Conservation (phyloP, 768 basidiomycete genomes). For the Lentinus tigrinus region DNA sequence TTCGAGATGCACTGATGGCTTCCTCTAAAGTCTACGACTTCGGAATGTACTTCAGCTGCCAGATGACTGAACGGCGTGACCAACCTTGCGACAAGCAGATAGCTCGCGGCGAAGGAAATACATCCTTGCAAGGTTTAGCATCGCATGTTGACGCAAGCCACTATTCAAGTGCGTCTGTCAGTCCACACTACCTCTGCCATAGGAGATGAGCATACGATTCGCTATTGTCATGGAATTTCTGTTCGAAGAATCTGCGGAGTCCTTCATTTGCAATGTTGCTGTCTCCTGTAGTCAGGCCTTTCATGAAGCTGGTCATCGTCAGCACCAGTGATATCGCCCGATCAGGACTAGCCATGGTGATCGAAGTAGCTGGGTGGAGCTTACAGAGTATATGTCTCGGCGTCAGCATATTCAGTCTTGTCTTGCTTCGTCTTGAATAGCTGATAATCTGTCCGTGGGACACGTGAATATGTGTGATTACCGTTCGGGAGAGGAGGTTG, state of each 20-base stretch:
- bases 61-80: not conserved
- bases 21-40: constrained; percentile 61
- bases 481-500: not conserved
- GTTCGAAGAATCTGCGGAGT: constrained; percentile 79
- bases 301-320: constrained; percentile 56
- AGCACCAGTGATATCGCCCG: not conserved
- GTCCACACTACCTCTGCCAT: not conserved
- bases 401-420: constrained; percentile 62
- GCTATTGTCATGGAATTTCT: constrained; percentile 75
- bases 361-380: not conserved
- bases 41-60: not conserved
- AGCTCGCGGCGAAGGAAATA: constrained; percentile 72
- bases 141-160: constrained; percentile 75
- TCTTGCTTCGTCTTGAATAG: constrained; percentile 67
- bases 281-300: constrained; percentile 63
- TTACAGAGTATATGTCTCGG: constrained; percentile 60
- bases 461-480: not conserved
- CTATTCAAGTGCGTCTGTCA: constrained; percentile 35
- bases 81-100: constrained; percentile 66
- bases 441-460: constrained; percentile 36
- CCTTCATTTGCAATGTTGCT: constrained; percentile 68
- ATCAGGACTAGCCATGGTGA: not conserved
- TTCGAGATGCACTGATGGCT: constrained; percentile 76
- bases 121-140: constrained; percentile 75
- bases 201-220: constrained; percentile 61